phyloP scores from a whole-genome alignment of 2,329 filamentous ascomycete species.

The Massarina eburnea region DNA sequence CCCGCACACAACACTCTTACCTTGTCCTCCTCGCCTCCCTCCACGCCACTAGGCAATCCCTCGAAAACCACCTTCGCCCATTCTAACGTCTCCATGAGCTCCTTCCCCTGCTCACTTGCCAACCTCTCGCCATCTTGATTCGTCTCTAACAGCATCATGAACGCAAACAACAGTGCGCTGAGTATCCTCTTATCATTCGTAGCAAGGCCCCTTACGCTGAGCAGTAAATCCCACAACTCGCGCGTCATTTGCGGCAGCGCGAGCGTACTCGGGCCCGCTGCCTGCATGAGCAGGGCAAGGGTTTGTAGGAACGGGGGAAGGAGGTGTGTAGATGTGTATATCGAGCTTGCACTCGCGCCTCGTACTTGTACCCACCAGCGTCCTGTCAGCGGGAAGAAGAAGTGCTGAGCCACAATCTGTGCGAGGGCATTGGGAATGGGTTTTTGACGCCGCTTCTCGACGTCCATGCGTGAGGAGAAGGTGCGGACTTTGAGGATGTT shows the following conservation, averaged over 20 bases:
- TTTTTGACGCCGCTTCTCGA: constrained; percentile 60
- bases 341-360: constrained; percentile 46
- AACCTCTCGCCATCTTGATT: constrained; percentile 71
- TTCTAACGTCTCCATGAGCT: constrained; percentile 81
- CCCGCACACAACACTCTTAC: constrained; percentile 78
- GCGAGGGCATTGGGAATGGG: constrained; percentile 77
- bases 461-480: constrained; percentile 76
- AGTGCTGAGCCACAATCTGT: constrained; percentile 70
- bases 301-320: constrained; percentile 84
- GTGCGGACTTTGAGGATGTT: constrained; percentile 85
- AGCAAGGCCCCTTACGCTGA: constrained; percentile 62
- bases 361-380: constrained; percentile 70
- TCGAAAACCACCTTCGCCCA: constrained; percentile 83
- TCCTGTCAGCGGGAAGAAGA: constrained; percentile 85
- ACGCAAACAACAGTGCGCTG: constrained; percentile 74
- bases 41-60: constrained; percentile 39
- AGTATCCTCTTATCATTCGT: constrained; percentile 64
- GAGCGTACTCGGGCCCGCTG: constrained; percentile 77
- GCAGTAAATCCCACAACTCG: constrained; percentile 81
- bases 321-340: constrained; percentile 73
- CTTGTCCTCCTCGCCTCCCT: constrained; percentile 68
- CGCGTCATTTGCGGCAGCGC: constrained; percentile 77
- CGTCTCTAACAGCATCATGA: constrained; percentile 79
- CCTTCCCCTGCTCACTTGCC: constrained; percentile 71
- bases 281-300: constrained; percentile 77